Conservation (phyloP, 768 basidiomycete species). For the Calocybe gangraenosa region DNA sequence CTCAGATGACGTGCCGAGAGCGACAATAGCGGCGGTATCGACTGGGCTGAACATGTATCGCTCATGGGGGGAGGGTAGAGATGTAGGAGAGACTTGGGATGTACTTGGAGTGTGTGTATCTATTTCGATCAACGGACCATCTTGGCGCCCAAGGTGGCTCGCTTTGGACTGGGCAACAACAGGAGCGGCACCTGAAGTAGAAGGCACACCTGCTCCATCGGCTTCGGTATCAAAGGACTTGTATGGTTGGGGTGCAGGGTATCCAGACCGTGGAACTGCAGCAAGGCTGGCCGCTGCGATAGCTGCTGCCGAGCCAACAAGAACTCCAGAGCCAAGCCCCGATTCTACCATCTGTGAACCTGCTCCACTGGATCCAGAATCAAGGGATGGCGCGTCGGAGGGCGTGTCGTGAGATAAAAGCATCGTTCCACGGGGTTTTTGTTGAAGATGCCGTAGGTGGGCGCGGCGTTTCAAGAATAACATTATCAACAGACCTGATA, state of each 20-base stretch:
- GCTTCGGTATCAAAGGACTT: slow-evolving; percentile 2
- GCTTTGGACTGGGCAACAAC: background rate
- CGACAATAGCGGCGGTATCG: background rate
- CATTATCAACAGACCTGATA: slow-evolving; percentile 8
- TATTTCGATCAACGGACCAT: background rate
- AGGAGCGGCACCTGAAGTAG: background rate
- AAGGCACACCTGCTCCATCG: background rate
- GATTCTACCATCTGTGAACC: slow-evolving; percentile 8
- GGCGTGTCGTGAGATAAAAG: slow-evolving; percentile 1
- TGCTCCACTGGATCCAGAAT: background rate
- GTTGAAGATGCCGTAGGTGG: slow-evolving; percentile 8
- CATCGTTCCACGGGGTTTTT: slow-evolving; percentile 15
- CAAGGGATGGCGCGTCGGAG: slow-evolving; percentile 1
- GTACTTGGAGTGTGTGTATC: background rate
- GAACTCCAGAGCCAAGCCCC: background rate
- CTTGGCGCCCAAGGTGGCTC: slow-evolving; percentile 1
- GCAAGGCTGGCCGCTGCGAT: slow-evolving; percentile 7
- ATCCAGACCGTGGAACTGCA: background rate
- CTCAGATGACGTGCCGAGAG: background rate
- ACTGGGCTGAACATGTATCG: background rate
- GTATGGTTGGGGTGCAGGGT: slow-evolving; percentile 8
- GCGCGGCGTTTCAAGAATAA: slow-evolving; percentile 10
- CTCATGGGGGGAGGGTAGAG: slow-evolving; percentile 7
- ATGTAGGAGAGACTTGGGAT: background rate
- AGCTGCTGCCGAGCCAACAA: background rate